Percentiles rank a stretch among this genome's conserved stretches.
phyloP scores from a whole-genome alignment of 108 stramenopile species.

The Fistulifera pelliculosa region DNA sequence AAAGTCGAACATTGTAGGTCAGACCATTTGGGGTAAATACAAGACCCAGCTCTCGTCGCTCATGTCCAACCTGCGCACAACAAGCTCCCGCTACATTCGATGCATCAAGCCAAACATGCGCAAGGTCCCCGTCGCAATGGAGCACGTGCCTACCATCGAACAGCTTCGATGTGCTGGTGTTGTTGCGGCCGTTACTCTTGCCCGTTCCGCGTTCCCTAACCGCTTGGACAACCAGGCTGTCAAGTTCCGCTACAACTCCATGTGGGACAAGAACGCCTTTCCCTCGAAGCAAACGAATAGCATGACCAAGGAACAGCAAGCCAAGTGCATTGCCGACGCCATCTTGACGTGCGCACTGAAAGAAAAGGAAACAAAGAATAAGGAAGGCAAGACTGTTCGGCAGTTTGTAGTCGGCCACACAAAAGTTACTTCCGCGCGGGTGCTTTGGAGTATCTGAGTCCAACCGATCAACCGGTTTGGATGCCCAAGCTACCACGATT shows the following conservation, averaged over 20 bases:
- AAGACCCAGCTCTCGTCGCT: conserved; percentile 63
- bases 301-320: conserved; percentile 4
- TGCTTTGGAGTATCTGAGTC: conserved; percentile 63
- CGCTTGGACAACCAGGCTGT: conserved; percentile 26
- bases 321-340: conserved; percentile 1
- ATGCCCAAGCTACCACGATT: conserved; percentile 30
- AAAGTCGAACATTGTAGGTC: conserved; percentile 35
- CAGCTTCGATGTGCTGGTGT: conserved; percentile 95
- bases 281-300: conserved; percentile 6
- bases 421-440: conserved; percentile 74
- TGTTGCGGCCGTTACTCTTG: conserved; percentile 83
- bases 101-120: conserved; percentile 79
- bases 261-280: conserved; percentile 13
- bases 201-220: conserved; percentile 90
- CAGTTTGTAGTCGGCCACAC: conserved; percentile 66
- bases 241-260: conserved; percentile 9
- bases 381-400: conserved; percentile 1
- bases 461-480: conserved; percentile 38
- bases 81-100: conserved; percentile 79
- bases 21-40: conserved; percentile 75
- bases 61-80: conserved; percentile 52
- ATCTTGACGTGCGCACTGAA: conserved; percentile 9
- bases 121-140: conserved; percentile 63
- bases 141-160: conserved; percentile 73
- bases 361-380: conserved; percentile 4